A percentile compares a stretch with the other conserved stretches of the same genome.
These are phyloP conservation scores for Boletus sp. DNA, from an alignment of 768 basidiomycete species.

Conservation along the genomic window DNA sequence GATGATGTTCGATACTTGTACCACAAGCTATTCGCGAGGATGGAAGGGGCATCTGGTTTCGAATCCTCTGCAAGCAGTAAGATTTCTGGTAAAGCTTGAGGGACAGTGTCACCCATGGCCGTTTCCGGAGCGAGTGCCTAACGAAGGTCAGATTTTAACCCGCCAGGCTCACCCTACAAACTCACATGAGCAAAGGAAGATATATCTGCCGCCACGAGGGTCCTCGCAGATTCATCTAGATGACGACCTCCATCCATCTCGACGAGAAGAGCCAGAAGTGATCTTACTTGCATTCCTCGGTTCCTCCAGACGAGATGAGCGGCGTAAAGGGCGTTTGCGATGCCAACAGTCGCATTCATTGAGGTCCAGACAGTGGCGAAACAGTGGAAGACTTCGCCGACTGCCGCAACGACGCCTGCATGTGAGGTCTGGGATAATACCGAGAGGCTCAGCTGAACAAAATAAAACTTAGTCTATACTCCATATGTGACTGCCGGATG, in stretches of 20 bases:
- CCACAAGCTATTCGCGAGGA: conserved; percentile 77
- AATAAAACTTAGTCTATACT: conserved; percentile 3
- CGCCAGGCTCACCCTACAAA: not conserved
- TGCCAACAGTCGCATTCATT: conserved; percentile 58
- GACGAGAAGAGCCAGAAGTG: conserved; percentile 59
- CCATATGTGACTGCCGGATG: not conserved
- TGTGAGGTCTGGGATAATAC: conserved; percentile 54
- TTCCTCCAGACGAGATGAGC: conserved; percentile 64
- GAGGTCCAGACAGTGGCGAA: conserved; percentile 76
- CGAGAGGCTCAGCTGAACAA: conserved; percentile 48
- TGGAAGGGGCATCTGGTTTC: conserved; percentile 59
- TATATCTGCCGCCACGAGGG: conserved; percentile 61
- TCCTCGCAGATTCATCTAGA: conserved; percentile 52
- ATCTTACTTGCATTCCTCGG: conserved; percentile 63
- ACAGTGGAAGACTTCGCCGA: conserved; percentile 71
- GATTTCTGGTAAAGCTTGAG: conserved; percentile 56
- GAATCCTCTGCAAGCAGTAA: conserved; percentile 60
- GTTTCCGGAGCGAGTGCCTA: conserved; percentile 44
- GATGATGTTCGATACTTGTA: conserved; percentile 72
- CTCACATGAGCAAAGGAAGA: conserved; percentile 60
- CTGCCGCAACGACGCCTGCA: conserved; percentile 52
- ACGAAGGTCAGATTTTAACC: not conserved
- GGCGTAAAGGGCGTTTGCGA: conserved; percentile 58
- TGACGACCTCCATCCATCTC: conserved; percentile 63
- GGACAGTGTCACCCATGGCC: conserved; percentile 34